Percentiles rank a stretch among this genome's conserved stretches.
phyloP scores from a whole-genome alignment of 73 alveolate species.

The Paramecium biaurelia region DNA sequence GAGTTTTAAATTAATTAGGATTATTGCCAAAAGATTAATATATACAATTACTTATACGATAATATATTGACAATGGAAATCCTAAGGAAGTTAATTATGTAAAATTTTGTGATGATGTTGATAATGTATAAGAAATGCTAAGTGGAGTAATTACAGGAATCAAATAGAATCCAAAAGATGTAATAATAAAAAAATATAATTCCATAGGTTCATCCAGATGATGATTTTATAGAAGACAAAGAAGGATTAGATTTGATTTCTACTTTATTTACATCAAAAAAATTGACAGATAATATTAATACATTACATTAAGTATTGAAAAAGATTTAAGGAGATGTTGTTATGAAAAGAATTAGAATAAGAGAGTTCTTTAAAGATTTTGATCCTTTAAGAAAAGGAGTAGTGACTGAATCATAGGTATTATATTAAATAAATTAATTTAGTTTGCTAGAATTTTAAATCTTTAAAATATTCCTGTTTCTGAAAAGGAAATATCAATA shows the following conservation, averaged over 20 bases:
- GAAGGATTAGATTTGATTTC: slow-evolving; percentile 65
- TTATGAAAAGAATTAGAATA: slow-evolving; percentile 86
- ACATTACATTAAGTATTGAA: slow-evolving; percentile 81
- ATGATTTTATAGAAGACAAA: slow-evolving; percentile 56
- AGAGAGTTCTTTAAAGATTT: slow-evolving; percentile 91
- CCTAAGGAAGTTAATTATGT: slow-evolving; percentile 83
- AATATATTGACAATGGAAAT: slow-evolving; percentile 79
- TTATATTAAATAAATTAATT: neutral
- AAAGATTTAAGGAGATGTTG: slow-evolving; percentile 83
- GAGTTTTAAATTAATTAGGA: slow-evolving; percentile 80
- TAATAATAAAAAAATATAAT: neutral
- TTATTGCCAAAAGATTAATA: slow-evolving; percentile 76
- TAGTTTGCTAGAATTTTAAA: slow-evolving; percentile 83
- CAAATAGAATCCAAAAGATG: slow-evolving; percentile 48
- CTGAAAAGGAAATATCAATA: slow-evolving; percentile 83
- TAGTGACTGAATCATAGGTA: slow-evolving; percentile 71
- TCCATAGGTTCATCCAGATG: slow-evolving; percentile 30
- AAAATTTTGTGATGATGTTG: slow-evolving; percentile 87
- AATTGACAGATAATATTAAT: slow-evolving; percentile 29
- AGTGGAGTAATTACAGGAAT: slow-evolving; percentile 68
- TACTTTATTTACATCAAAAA: slow-evolving; percentile 61
- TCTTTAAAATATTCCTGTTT: slow-evolving; percentile 77
- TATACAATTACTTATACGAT: slow-evolving; percentile 71
- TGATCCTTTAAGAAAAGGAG: slow-evolving; percentile 88
- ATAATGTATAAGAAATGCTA: slow-evolving; percentile 85